Base-by-base conservation (phyloP, 1,139 yeast genomes). In the Torulaspora pretoriensis region DNA sequence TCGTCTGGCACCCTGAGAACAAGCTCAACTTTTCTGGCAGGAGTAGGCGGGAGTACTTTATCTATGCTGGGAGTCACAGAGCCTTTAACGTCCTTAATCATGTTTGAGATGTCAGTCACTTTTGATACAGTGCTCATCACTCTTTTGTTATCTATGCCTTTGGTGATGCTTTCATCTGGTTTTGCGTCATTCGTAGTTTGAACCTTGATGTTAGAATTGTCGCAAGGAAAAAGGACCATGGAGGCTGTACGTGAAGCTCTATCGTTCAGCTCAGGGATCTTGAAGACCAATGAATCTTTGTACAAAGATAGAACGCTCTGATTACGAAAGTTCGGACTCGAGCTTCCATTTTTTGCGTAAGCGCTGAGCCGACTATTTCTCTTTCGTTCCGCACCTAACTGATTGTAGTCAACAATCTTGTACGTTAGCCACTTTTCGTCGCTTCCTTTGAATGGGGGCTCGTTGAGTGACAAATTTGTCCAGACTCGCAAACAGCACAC, bases 31-130 rank as follows among this genome's bases (percentile, higher is more conserved):
- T 77, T 80, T 59, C 75, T 80, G 1, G 80, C 80, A 0, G 89
- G 89, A 0, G 89, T 81, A 4, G 83, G 77, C 1, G 92, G 89
- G 6, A 79, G 63, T 42, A 79, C 71, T 31, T 62, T 53, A 42
- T 63, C 57, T 14, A 78, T 71, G 47, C 71, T 67, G 23, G 82
- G 70, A 65, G 70, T 52, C 31, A 60, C 53, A 53, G 71, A 61
- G 54, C 64, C 49, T 40, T 60, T 61, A 3, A 63, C 50, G 13
- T 64, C 68, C 42, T 65, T 59, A 22, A 68, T 63, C 6, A 63
- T 54, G 22, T 60, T 56, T 32, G 67, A 60, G 7, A 64, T 49
- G 31, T 54, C 52, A 19, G 61, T 50, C 30, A 58, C 50, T 27
- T 50, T 51, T 2, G 63, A 51, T 7, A 52, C 32, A 24, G 49